Evolutionary conservation across 169 alveolate species (phyloP), one percentile per base, ranked within the genome.

Genomic region (Eimeria brunetti): DNA sequence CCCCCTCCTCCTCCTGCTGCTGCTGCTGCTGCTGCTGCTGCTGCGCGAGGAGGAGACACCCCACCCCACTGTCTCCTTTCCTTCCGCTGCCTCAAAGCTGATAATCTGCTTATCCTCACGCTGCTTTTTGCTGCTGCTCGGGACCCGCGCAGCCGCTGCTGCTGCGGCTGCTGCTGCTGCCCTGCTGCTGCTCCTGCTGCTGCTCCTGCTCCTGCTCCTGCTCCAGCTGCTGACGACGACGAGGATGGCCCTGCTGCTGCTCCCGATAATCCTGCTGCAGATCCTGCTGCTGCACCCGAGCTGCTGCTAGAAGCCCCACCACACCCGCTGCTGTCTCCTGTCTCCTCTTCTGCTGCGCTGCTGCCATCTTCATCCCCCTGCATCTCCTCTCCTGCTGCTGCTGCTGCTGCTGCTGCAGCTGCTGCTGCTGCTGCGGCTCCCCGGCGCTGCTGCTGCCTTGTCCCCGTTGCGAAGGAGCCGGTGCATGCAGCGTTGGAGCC

Each of bases 371-470:
- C 41, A 8, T 22, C n/a, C 78, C 36, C 41, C 78, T 67, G 78
- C 78, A 67, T 16, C n/a, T n/a, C 78, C 78, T 67, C 78, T 22
- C 38, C 78, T n/a, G 78, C 78, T 67, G 78, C 78, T 67, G 78
- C 36, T n/a, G 78, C 78, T 24, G 78, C 36, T 18, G 78, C 78
- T 18, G 41, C 41, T 18, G 78, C 78, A 7, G 41, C n/a, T n/a
- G n/a, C n/a, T n/a, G n/a, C n/a, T n/a, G n/a, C n/a, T n/a, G n/a
- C n/a, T n/a, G n/a, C n/a, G n/a, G n/a, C n/a, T n/a, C n/a, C 41
- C 36, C 36, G 78, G 38, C 36, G 78, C 78, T 67, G 78, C 78
- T 67, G 78, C 78, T 67, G 78, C 78, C 78, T 9, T 12, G 38
- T 22, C 38, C 78, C 7, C 38, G 38, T 67, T 33, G 78, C 36